Evolutionary conservation across 768 basidiomycete species (phyloP), one percentile per base, ranked within the genome.

Genomic region (Mycena amicta): DNA sequence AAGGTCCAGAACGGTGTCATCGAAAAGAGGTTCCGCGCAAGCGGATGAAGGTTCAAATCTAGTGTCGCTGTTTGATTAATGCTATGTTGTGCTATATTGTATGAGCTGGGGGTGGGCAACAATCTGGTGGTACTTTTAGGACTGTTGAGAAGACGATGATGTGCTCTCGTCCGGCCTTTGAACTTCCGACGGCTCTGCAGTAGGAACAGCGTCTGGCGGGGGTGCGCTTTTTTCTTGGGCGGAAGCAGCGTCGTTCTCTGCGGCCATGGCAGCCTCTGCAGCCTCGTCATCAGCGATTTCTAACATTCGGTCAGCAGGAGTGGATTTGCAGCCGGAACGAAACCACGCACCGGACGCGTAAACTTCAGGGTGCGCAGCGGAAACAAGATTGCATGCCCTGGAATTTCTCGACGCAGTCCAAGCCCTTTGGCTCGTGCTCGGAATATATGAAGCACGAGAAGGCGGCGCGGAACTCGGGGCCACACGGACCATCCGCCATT

Each of bases 351-450:
- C 95, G 63, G 93, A 92, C 16, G 88, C 93, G 71, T 98, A 98
- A n/a, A 93, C 81, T 25, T 98, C 95, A 0, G 96, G 96, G 73
- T 98, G 92, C 57, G 85, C 88, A n/a, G 66, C 95, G 85, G 82
- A 99, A 98, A 81, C 97, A 99, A 54, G 89, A 87, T 70, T 99
- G 97, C 97, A 99, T 99, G 20, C 79, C 87, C 74, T 94, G 90
- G 80, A 99, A 99, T 76, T 92, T 95, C 65, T 98, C 97, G 12
- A 99, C 91, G 63, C 97, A 99, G 67, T 99, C 90, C 54, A 98
- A 90, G 3, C 97, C 97, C 75, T 99, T 98, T 1, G 96, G 96
- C 64, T 99, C 97, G 53, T 87, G 83, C 70, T 97, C 94, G 13
- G 93, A 95, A 73, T 84, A 88, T 5, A 99, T 87, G 66, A 99